phyloP scores from a whole-genome alignment of 192 early-diverging fungal species.

The Gryganskiella cystojenkinii region DNA sequence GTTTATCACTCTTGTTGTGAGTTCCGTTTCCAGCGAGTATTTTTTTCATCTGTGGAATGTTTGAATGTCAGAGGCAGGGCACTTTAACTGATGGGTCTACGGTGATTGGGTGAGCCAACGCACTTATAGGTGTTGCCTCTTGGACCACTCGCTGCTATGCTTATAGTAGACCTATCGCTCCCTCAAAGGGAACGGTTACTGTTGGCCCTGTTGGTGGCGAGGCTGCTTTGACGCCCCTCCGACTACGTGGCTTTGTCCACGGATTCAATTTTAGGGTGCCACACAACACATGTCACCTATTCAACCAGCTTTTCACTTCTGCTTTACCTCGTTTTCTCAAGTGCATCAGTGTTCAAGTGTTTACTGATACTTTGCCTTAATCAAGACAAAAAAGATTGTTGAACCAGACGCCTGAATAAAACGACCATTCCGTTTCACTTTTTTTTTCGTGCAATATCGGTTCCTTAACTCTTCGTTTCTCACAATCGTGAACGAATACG shows the following conservation, averaged over 20 bases:
- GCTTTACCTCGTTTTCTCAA: too few species aligned
- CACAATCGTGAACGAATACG: too few species aligned
- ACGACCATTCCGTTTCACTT: too few species aligned
- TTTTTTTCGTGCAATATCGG: too few species aligned
- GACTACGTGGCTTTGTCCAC: constrained; percentile 33
- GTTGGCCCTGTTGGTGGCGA: constrained; percentile 18
- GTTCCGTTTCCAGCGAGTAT: too few species aligned
- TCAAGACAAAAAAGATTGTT: too few species aligned
- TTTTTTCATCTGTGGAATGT: not conserved
- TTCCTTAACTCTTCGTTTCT: too few species aligned
- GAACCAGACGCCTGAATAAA: too few species aligned
- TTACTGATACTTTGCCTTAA: too few species aligned
- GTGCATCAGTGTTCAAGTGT: too few species aligned
- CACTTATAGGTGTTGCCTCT: constrained; percentile 24
- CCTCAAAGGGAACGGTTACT: constrained; percentile 21
- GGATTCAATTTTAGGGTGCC: constrained; percentile 36
- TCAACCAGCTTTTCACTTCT: too few species aligned
- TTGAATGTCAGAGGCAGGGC: constrained; percentile 14
- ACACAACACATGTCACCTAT: not conserved
- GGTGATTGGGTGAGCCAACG: constrained; percentile 33
- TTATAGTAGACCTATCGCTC: constrained; percentile 19
- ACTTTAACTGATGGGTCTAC: constrained; percentile 28
- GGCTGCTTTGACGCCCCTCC: constrained; percentile 30
- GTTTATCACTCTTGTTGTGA: too few species aligned
- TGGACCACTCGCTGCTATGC: constrained; percentile 19